These are phyloP conservation scores for Fusarium continuum DNA, from an alignment of 2,329 filamentous ascomycete species.

Conservation along the genomic window DNA sequence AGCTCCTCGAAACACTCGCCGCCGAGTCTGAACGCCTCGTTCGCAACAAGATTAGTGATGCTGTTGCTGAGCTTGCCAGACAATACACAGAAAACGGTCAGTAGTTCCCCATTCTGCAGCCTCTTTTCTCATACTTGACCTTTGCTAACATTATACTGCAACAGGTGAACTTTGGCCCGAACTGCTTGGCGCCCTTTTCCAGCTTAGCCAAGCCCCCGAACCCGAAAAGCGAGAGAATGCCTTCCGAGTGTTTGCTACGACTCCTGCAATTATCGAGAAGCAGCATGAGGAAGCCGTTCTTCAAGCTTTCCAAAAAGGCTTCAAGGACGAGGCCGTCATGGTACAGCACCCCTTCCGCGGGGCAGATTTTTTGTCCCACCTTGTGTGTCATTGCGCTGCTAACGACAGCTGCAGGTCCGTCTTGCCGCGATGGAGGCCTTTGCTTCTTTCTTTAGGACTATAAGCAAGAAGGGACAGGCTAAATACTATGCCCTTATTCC, in stretches of 20 bases:
- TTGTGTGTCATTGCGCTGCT: conserved; percentile 15
- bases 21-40: conserved; percentile 78
- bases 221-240: conserved; percentile 88
- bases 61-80: conserved; percentile 93
- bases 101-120: conserved; percentile 44
- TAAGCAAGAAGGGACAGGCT: conserved; percentile 85
- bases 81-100: conserved; percentile 93
- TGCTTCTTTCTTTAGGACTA: conserved; percentile 91
- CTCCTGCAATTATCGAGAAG: conserved; percentile 93
- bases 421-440: conserved; percentile 97
- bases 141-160: conserved; percentile 30
- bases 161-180: conserved; percentile 89
- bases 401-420: conserved; percentile 69
- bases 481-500: conserved; percentile 90
- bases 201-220: conserved; percentile 87
- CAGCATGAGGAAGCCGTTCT: conserved; percentile 93
- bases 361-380: conserved; percentile 11
- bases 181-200: conserved; percentile 84
- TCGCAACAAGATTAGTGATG: conserved; percentile 95
- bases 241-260: conserved; percentile 94
- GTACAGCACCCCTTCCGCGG: conserved; percentile 57
- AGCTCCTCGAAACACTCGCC: conserved; percentile 80
- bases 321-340: conserved; percentile 85
- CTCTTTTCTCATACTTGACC: neutral
- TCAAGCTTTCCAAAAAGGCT: conserved; percentile 87